phyloP scores from a whole-genome alignment of 140 eudicot species.

The Erigeron philadelphicus region DNA sequence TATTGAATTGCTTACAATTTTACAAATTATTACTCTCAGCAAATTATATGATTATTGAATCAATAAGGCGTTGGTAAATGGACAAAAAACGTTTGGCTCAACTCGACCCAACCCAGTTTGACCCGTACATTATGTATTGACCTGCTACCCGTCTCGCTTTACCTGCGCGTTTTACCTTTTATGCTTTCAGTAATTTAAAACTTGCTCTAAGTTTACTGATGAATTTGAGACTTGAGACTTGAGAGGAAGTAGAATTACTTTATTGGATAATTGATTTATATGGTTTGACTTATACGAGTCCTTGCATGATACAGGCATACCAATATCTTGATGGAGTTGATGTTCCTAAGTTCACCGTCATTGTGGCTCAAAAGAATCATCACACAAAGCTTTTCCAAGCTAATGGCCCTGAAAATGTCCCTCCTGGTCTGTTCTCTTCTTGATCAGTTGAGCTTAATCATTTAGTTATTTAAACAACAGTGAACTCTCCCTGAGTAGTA shows the following conservation, averaged over 20 bases:
- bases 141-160: too few species aligned
- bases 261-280: background rate
- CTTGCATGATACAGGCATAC: slow-evolving; percentile 57
- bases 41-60: too few species aligned
- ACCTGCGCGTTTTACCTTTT: background rate
- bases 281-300: background rate
- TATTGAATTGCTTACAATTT: too few species aligned
- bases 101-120: background rate
- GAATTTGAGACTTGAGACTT: too few species aligned
- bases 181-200: background rate
- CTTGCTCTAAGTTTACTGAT: background rate
- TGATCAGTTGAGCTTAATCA: background rate
- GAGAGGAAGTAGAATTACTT: slow-evolving; percentile 1
- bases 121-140: background rate
- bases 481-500: background rate
- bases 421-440: slow-evolving; percentile 54
- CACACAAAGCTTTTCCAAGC: slow-evolving; percentile 73
- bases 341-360: slow-evolving; percentile 77
- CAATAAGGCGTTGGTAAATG: too few species aligned
- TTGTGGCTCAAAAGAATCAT: slow-evolving; percentile 91
- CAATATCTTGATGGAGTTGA: slow-evolving; percentile 67
- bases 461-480: slow-evolving; percentile 12
- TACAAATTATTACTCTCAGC: too few species aligned
- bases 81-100: too few species aligned
- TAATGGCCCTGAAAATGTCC: slow-evolving; percentile 65